phyloP scores from a whole-genome alignment of 1,284 basidiomycete genomes.

The Pseudozyma tsukubaensis region DNA sequence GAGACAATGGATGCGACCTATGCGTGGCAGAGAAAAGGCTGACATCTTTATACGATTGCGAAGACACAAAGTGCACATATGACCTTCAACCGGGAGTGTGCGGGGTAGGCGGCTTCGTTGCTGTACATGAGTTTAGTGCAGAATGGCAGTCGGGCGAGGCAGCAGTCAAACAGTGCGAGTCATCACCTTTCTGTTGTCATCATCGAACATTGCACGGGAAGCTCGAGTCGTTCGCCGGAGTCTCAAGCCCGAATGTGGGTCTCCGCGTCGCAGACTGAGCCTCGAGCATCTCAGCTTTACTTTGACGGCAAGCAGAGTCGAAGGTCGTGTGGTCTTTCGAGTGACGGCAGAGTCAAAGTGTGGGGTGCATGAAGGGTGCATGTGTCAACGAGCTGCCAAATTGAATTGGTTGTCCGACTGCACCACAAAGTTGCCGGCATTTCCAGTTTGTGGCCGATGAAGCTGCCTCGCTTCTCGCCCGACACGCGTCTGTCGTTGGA shows the following conservation, averaged over 20 bases:
- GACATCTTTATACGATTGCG: no score
- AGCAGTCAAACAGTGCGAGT: constrained; percentile 7
- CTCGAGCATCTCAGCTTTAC: background rate
- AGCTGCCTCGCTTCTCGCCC: constrained; percentile 17
- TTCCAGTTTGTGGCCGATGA: constrained; percentile 15
- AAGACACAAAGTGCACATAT: no score
- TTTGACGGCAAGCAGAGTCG: background rate
- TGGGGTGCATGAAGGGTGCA: constrained; percentile 32
- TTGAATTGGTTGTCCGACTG: background rate
- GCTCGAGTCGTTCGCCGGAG: background rate
- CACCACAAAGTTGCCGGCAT: constrained; percentile 29
- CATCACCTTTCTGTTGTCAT: background rate
- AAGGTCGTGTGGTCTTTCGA: constrained; percentile 10
- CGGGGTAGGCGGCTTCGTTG: no score
- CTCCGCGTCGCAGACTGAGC: background rate
- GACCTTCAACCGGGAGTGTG: no score
- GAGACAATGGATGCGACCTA: no score
- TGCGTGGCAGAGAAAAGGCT: no score
- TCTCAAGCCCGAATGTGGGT: background rate
- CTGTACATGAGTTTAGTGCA: no score
- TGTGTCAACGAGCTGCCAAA: constrained; percentile 27
- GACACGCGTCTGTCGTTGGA: constrained; percentile 2
- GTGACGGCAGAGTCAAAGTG: constrained; percentile 14
- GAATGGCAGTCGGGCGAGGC: no score
- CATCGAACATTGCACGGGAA: background rate